Conservation (phyloP, 257 asterid genomes). For the Rauvolfia tetraphylla region DNA sequence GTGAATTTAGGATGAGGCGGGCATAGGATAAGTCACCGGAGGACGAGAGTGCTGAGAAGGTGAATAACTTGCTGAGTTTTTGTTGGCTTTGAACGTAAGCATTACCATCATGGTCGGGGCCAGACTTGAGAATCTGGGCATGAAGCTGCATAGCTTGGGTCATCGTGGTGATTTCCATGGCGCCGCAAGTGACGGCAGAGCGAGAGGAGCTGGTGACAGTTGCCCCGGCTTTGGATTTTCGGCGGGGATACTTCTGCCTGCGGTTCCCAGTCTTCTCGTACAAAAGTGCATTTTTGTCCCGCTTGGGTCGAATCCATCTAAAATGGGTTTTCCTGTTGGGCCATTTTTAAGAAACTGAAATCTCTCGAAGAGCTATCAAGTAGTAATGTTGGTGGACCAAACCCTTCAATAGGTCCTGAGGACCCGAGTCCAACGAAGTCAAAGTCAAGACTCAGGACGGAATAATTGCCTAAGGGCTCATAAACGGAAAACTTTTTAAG, state of each 20-base stretch:
- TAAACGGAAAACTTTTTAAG: too few species aligned
- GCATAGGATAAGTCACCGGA: slow-evolving; percentile 29
- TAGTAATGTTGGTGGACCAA: background rate
- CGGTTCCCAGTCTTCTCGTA: too few species aligned
- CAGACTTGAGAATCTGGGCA: slow-evolving; percentile 25
- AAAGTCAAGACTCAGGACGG: background rate
- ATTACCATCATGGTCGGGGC: slow-evolving; percentile 2
- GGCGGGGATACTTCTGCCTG: background rate
- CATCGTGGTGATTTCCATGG: slow-evolving; percentile 28
- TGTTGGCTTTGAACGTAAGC: background rate
- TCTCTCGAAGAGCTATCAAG: too few species aligned
- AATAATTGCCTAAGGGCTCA: too few species aligned
- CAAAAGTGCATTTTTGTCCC: background rate
- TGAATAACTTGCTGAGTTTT: slow-evolving; percentile 25
- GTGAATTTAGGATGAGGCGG: slow-evolving; percentile 23
- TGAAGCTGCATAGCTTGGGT: slow-evolving; percentile 32
- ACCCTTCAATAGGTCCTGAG: too few species aligned
- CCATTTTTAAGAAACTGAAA: background rate
- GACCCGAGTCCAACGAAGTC: background rate
- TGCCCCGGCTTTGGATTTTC: background rate
- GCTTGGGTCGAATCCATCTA: too few species aligned
- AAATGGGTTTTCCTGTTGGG: background rate
- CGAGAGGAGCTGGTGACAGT: background rate
- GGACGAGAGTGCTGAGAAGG: slow-evolving; percentile 33
- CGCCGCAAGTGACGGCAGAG: background rate